Percentiles rank a stretch among this genome's conserved stretches.
Conservation (phyloP, 2,329 filamentous ascomycete species). For the Phaeomoniella chlamydospora region DNA sequence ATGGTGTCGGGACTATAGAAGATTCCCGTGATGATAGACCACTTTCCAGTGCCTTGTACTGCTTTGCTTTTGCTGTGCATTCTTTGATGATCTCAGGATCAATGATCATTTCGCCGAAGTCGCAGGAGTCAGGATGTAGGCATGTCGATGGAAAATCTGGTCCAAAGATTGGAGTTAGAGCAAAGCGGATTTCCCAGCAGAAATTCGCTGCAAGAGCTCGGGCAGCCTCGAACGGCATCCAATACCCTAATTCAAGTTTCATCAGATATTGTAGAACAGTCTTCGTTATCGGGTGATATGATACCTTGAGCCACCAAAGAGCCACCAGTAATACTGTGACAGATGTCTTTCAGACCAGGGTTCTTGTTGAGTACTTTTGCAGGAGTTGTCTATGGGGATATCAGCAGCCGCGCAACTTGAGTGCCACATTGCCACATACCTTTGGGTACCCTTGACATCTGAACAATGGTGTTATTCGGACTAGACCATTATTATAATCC, state of each 20-base stretch:
- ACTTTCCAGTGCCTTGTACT: conserved; percentile 18
- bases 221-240: conserved; percentile 85
- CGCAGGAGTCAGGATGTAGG: conserved; percentile 45
- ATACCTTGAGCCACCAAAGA: conserved; percentile 78
- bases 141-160: conserved; percentile 64
- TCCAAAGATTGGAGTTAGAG: conserved; percentile 82
- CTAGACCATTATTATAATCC: conserved; percentile 92
- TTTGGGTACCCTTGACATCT: conserved; percentile 81
- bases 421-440: conserved; percentile 33
- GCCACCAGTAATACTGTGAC: conserved; percentile 87
- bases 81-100: conserved; percentile 37
- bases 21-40: conserved; percentile 1
- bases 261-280: too few relatives aligned
- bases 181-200: conserved; percentile 70
- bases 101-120: conserved; percentile 55
- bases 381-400: conserved; percentile 56
- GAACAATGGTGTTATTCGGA: conserved; percentile 89
- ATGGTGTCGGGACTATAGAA: background rate
- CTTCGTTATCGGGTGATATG: too few relatives aligned
- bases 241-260: conserved; percentile 57
- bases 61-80: conserved; percentile 26
- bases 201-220: conserved; percentile 80
- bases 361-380: conserved; percentile 70
- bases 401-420: conserved; percentile 1
- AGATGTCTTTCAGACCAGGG: conserved; percentile 72